These are phyloP conservation scores for Saururus chinensis DNA, from an alignment of 164 flowering plant genomes.

Conservation along the genomic window DNA sequence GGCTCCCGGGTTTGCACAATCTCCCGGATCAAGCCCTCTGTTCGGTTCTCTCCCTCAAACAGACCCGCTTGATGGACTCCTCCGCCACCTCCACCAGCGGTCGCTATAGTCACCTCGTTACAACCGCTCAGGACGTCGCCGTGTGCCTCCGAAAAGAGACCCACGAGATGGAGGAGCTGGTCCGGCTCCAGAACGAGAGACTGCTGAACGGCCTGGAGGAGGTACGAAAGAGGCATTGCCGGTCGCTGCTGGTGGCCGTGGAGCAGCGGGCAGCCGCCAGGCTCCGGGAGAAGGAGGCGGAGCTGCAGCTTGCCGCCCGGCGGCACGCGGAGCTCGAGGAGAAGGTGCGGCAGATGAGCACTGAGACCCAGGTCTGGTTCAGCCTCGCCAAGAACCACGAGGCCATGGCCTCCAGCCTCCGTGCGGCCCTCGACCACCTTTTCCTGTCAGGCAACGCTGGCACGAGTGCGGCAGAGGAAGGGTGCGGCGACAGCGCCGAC, in stretches of 20 bases:
- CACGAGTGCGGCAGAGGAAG: slow-evolving; percentile 11
- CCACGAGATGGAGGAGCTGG: slow-evolving; percentile 16
- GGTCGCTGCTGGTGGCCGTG: slow-evolving; percentile 9
- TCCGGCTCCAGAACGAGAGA: too few relatives aligned
- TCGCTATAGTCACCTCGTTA: slow-evolving; percentile 2
- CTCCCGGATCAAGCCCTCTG: too few relatives aligned
- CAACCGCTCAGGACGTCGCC: slow-evolving; percentile 7
- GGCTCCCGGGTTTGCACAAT: too few relatives aligned
- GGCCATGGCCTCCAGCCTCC: slow-evolving; percentile 17
- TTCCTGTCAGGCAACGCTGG: slow-evolving; percentile 15
- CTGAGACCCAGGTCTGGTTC: slow-evolving; percentile 27
- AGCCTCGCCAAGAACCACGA: slow-evolving; percentile 22
- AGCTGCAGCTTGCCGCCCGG: slow-evolving; percentile 13
- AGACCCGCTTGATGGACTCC: slow-evolving; percentile 7
- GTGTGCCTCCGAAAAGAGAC: slow-evolving; percentile 11
- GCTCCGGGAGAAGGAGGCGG: slow-evolving; percentile 18
- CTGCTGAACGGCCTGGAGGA: slow-evolving; percentile 18
- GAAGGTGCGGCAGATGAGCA: slow-evolving; percentile 22
- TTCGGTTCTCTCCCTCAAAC: too few relatives aligned
- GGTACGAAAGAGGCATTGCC: slow-evolving; percentile 16
- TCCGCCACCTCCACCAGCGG: slow-evolving; percentile 18
- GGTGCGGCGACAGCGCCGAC: slow-evolving; percentile 22
- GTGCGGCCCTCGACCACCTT: slow-evolving; percentile 17
- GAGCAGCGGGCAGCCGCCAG: slow-evolving; percentile 13
- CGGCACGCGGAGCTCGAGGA: slow-evolving; percentile 21